A percentile compares a stretch with the other conserved stretches of the same genome.
Conservation (phyloP, 176 grass and related monocot genomes). For the Triticum aestivum region IWGSC_CS_RefSeq_v2.1 NC_057813.1:97190205-97190704, state of each 20-base stretch:
- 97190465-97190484: constrained; percentile 86
- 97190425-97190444: constrained; percentile 91
- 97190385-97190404: constrained; percentile 96
- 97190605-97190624: constrained; percentile 91
- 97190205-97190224: constrained; percentile 90
- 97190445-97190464: constrained; percentile 81
- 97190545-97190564: constrained; percentile 60
- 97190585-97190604: constrained; percentile 90
- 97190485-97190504: constrained; percentile 77
- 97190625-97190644: constrained; percentile 74
- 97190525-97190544: constrained; percentile 60
- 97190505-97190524: constrained; percentile 70
- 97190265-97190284: constrained; percentile 87
- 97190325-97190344: constrained; percentile 80
- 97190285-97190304: constrained; percentile 95
- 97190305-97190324: constrained; percentile 68
- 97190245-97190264: constrained; percentile 97
- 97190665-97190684: constrained; percentile 81
- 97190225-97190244: constrained; percentile 66
- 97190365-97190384: constrained; percentile 98
- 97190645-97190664: constrained; percentile 91
- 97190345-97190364: constrained; percentile 90
- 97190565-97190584: constrained; percentile 71
- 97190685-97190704: constrained; percentile 45
- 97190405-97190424: constrained; percentile 81